phyloP scores from a whole-genome alignment of 345 rosid genomes.

The Citrus sinensis region DNA sequence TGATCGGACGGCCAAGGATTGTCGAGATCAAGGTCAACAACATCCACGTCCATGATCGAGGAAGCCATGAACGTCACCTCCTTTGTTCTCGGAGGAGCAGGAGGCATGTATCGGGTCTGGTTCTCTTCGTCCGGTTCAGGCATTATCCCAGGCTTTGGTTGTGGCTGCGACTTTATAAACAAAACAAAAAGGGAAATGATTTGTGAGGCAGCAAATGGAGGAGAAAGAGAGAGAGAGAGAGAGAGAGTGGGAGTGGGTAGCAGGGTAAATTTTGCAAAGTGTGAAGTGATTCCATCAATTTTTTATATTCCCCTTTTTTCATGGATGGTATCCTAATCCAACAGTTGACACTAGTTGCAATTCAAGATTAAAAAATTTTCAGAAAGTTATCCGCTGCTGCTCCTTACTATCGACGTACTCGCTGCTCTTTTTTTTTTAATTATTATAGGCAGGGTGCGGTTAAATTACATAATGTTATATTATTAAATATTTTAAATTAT shows the following conservation, averaged over 20 bases:
- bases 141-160: conserved; percentile 28
- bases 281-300: conserved; percentile 20
- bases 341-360: conserved; percentile 19
- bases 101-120: background rate
- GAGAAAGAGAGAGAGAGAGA: conserved; percentile 23
- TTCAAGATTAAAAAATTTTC: background rate
- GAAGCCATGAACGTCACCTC: conserved; percentile 1
- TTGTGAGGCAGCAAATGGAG: background rate
- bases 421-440: too few species aligned
- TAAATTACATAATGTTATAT: too few species aligned
- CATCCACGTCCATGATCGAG: conserved; percentile 49
- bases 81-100: conserved; percentile 31
- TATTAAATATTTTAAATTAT: too few species aligned
- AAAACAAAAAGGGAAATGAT: background rate
- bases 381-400: conserved; percentile 36
- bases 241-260: conserved; percentile 1
- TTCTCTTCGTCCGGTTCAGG: conserved; percentile 45
- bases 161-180: background rate
- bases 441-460: too few species aligned
- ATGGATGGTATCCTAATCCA: conserved; percentile 17
- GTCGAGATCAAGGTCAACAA: conserved; percentile 68
- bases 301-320: background rate
- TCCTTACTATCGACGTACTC: conserved; percentile 11
- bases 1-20: conserved; percentile 79
- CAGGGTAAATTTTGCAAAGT: conserved; percentile 14